Evolutionary conservation across 1,139 yeast species (phyloP), one percentile per base, ranked within the genome.

Genomic region (Scheffersomyces illinoinensis): DNA sequence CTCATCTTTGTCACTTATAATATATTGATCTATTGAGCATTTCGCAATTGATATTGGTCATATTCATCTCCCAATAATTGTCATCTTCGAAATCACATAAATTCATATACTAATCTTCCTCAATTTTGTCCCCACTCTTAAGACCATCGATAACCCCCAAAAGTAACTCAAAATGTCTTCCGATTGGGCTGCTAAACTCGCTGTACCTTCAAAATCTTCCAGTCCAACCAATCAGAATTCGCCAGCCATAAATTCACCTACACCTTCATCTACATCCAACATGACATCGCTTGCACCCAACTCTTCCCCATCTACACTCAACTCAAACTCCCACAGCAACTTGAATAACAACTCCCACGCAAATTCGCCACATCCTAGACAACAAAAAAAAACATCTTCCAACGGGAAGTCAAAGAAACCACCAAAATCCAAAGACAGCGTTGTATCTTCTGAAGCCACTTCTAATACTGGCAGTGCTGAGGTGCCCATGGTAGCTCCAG

Each of bases 121-220:
- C 33, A 24, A 8, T 24, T 2, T 5, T 24, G 33, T 24, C 10
- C 10, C 10, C 33, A 24, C 6, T 24, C 10, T 24, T 24, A 24
- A 24, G 10, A 8, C 6, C 43, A 33, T 33, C 43, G 12, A 14
- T 33, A 14, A 2, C 43, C 17, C 24, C 5, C 51, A 48, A 20
- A 6, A 19, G 8, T 20, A 20, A 20, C 26, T 20, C n/a, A 48
- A 12, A 24, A 64, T 64, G 68, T 56, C 66, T 53, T 53, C 62
- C 14, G 70, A 57, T 52, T 66, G 68, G 68, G 68, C 68, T 33
- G 61, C 61, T 21, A 65, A 66, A 55, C 60, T 64, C 39, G 64
- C 66, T 19, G 58, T 53, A 19, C 53, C 55, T 7, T 48, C 51
- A 24, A 21, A 21, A 48, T 20, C 21, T 24, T 48, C 51, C 51